A percentile compares a stretch with the other conserved stretches of the same genome.
Conservation (phyloP, 2,329 filamentous ascomycete genomes). For the Fusarium acutatum region DNA sequence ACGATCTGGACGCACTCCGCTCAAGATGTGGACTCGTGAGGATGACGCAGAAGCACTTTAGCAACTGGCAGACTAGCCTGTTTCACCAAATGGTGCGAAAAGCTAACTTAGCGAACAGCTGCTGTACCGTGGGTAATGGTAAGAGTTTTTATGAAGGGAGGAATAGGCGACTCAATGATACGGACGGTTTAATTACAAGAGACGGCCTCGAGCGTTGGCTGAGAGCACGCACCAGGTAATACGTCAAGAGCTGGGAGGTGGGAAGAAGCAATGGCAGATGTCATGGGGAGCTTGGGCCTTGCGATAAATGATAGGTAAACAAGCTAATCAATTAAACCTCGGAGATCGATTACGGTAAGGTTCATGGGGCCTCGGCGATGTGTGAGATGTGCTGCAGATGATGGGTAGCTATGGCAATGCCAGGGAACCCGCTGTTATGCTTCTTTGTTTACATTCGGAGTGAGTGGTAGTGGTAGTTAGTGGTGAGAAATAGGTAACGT, state of each 20-base stretch:
- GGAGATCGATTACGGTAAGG: slow-evolving; percentile 2
- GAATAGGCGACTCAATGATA: slow-evolving; percentile 38
- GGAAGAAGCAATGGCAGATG: slow-evolving; percentile 7
- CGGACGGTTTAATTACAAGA: slow-evolving; percentile 34
- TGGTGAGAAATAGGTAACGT: slow-evolving; percentile 5
- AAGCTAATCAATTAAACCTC: background rate
- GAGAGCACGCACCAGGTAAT: slow-evolving; percentile 8
- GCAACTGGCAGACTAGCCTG: background rate
- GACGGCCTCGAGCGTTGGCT: slow-evolving; percentile 36
- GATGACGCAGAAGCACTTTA: slow-evolving; percentile 6
- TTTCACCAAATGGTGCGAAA: slow-evolving; percentile 31
- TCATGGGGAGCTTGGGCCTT: slow-evolving; percentile 11
- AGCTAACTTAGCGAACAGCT: slow-evolving; percentile 40
- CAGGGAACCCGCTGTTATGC: slow-evolving; percentile 20
- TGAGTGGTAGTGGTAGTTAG: background rate
- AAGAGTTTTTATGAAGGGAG: slow-evolving; percentile 28
- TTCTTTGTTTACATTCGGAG: slow-evolving; percentile 29
- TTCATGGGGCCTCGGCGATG: slow-evolving; percentile 3
- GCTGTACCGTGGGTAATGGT: slow-evolving; percentile 6
- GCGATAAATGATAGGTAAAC: background rate
- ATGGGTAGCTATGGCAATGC: slow-evolving; percentile 19
- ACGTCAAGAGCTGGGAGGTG: slow-evolving; percentile 1
- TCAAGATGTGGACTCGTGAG: background rate
- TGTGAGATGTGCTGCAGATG: slow-evolving; percentile 1
- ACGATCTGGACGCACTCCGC: slow-evolving; percentile 48